Evolutionary conservation across 75 land plant species (phyloP), one percentile per base, ranked within the genome.

Genomic region (Cryptomeria japonica): DNA sequence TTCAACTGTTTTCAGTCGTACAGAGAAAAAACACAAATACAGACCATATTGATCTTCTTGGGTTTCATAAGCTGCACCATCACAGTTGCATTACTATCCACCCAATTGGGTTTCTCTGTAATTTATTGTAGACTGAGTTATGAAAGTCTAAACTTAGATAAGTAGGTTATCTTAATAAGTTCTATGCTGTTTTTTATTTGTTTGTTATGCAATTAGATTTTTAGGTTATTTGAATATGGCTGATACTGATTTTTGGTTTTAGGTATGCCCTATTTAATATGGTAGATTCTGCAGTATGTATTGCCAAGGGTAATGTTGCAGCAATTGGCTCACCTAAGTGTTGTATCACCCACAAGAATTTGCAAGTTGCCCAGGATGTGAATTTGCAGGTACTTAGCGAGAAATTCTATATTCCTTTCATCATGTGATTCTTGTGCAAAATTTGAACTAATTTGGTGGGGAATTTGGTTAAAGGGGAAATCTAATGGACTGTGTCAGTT

Each of bases 221-320:
- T 34, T 14, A 34, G 11, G 25, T 25, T 83, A 5, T 47, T 16
- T 83, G 55, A 80, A 38, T 82, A 25, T 22, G 31, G 31, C 7
- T 68, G 25, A 68, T 68, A 31, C 7, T 68, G 72, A 5, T 32
- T 34, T 75, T 12, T 75, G 2, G 37, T 34, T 51, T 86, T 83
- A 91, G 92, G 84, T 91, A 90, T 90, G 92, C 92, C 10, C 82
- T 91, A 13, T 91, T 76, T 82, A 47, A 87, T 76, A 83, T 91
- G 41, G 89, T 39, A 13, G 87, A 87, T 46, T 32, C 61, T 51
- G 41, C 89, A 28, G 37, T 87, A 38, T 90, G 92, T 87, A 38
- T 91, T 64, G 85, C 79, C 55, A 87, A 91, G 44, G 92, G 92
- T 38, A 75, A 79, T 34, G 91, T 91, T 25, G 91, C 90, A 31